A percentile compares a stretch with the other conserved stretches of the same genome.
Evolutionary conservation across 2,329 filamentous ascomycete genomes (phyloP).

Genomic region (Ploettnerulaceae sp.): DNA sequence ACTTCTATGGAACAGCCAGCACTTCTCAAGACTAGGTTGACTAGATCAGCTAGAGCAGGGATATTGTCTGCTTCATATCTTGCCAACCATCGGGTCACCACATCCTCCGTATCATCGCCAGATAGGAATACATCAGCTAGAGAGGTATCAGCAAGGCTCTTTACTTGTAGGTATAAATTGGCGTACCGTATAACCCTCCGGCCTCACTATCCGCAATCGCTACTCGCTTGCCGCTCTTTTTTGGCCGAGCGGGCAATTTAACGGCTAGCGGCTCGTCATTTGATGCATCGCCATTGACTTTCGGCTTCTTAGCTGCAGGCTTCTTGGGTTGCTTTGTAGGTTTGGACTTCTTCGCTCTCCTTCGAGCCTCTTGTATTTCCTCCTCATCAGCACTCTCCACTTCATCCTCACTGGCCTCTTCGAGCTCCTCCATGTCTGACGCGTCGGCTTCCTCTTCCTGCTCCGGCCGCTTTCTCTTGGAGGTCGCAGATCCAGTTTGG

Average conservation of each 20-base stretch:
- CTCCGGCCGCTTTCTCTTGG: conserved; percentile 52
- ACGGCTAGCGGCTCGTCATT: conserved; percentile 50
- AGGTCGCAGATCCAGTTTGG: conserved; percentile 37
- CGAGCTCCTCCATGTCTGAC: conserved; percentile 45
- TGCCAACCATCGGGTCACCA: conserved; percentile 56
- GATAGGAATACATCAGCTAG: conserved; percentile 60
- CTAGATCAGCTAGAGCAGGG: conserved; percentile 54
- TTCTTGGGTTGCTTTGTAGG: conserved; percentile 44
- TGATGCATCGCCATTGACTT: conserved; percentile 55
- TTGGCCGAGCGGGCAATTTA: conserved; percentile 30
- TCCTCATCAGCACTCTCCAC: conserved; percentile 44
- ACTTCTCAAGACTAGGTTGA: conserved; percentile 64
- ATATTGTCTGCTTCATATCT: conserved; percentile 52
- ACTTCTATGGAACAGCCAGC: conserved; percentile 79
- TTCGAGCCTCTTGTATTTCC: conserved; percentile 38
- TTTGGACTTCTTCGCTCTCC: conserved; percentile 30
- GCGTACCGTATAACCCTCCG: conserved; percentile 31
- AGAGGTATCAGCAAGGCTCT: conserved; percentile 25
- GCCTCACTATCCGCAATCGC: conserved; percentile 39
- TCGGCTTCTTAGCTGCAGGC: conserved; percentile 59
- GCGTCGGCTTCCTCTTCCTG: conserved; percentile 44
- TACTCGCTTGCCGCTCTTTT: conserved; percentile 37
- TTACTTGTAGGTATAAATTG: not conserved
- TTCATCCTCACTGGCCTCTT: conserved; percentile 38
- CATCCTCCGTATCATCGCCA: conserved; percentile 50